Percentiles rank a stretch among this genome's conserved stretches.
Evolutionary conservation across 164 flowering plant genomes (phyloP).

Genomic region (grape (Vitis vinifera)): ASM3070453v1 NC_081811.1:23864501-23865000

Average conservation of each 20-base stretch:
- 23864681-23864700: neutral
- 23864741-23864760: slow-evolving; percentile 67
- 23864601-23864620: slow-evolving; percentile 65
- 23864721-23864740: slow-evolving; percentile 55
- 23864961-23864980: no score
- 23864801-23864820: slow-evolving; percentile 70
- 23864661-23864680: neutral
- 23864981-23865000: no score
- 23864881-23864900: slow-evolving; percentile 74
- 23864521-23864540: slow-evolving; percentile 47
- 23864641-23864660: neutral
- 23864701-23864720: neutral
- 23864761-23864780: slow-evolving; percentile 52
- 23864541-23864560: slow-evolving; percentile 53
- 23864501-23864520: slow-evolving; percentile 62
- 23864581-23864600: slow-evolving; percentile 73
- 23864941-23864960: neutral
- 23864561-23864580: slow-evolving; percentile 48
- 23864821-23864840: slow-evolving; percentile 67
- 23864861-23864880: slow-evolving; percentile 66
- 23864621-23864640: slow-evolving; percentile 1
- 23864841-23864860: slow-evolving; percentile 62
- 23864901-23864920: slow-evolving; percentile 75
- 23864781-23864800: slow-evolving; percentile 60
- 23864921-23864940: slow-evolving; percentile 22